A percentile compares a stretch with the other conserved stretches of the same genome.
phyloP scores from a whole-genome alignment of 1,284 basidiomycete species.

The Ganoderma boninense region DNA sequence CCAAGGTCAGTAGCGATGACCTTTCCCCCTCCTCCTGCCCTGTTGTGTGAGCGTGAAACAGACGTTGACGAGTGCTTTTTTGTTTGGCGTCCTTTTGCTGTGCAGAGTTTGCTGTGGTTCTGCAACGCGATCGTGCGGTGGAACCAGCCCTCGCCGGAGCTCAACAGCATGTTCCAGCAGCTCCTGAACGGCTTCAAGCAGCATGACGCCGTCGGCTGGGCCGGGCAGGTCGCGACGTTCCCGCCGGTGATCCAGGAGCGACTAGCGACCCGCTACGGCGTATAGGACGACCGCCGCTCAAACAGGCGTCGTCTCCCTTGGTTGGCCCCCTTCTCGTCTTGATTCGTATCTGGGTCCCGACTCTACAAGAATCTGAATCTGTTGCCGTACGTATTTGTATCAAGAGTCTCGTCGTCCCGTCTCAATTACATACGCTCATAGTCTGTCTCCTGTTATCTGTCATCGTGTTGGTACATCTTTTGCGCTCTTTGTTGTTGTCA shows the following conservation, averaged over 20 bases:
- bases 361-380: slow-evolving; percentile 3
- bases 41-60: not conserved
- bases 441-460: slow-evolving; percentile 6
- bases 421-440: slow-evolving; percentile 14
- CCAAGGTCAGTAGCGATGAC: slow-evolving; percentile 62
- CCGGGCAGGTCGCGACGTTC: slow-evolving; percentile 77
- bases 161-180: slow-evolving; percentile 91
- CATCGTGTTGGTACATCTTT: slow-evolving; percentile 19
- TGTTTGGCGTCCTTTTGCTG: slow-evolving; percentile 5
- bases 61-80: slow-evolving; percentile 19
- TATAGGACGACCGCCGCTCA: slow-evolving; percentile 47
- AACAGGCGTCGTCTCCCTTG: not conserved
- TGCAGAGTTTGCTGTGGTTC: slow-evolving; percentile 91
- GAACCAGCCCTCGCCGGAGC: slow-evolving; percentile 87
- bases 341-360: slow-evolving; percentile 28
- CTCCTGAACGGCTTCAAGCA: slow-evolving; percentile 87
- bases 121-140: slow-evolving; percentile 97
- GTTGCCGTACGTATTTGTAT: slow-evolving; percentile 17
- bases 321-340: slow-evolving; percentile 20
- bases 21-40: not conserved
- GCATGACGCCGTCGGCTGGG: slow-evolving; percentile 83
- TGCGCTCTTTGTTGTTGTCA: slow-evolving; percentile 20
- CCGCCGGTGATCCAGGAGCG: slow-evolving; percentile 84
- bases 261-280: slow-evolving; percentile 78
- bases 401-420: slow-evolving; percentile 19